Evolutionary conservation across 2,329 filamentous ascomycete species (phyloP).

Genomic region (Sphaceloma murrayae): DNA sequence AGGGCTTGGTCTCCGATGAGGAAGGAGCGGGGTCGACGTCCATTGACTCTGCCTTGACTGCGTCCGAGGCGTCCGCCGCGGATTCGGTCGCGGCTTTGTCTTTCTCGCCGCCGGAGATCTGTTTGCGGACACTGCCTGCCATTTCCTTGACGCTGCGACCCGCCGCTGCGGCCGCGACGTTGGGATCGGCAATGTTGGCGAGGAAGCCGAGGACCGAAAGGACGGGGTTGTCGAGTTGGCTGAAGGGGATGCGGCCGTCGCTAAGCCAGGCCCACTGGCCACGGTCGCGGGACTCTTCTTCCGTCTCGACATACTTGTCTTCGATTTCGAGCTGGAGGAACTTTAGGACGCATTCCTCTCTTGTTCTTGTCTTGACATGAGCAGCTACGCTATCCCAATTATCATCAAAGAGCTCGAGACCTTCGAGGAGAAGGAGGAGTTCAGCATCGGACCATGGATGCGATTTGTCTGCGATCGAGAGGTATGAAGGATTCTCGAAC

Average conservation of each 20-base stretch:
- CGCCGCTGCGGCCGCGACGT: constrained; percentile 80
- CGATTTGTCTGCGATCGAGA: constrained; percentile 68
- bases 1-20: constrained; percentile 40
- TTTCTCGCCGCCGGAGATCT: constrained; percentile 56
- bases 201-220: constrained; percentile 94
- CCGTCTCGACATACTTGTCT: constrained; percentile 79
- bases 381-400: constrained; percentile 92
- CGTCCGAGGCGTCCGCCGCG: constrained; percentile 48
- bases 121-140: constrained; percentile 66
- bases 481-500: constrained; percentile 79
- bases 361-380: constrained; percentile 80
- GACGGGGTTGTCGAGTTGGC: constrained; percentile 87
- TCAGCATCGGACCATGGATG: constrained; percentile 88
- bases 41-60: no score
- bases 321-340: constrained; percentile 96
- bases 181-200: constrained; percentile 80
- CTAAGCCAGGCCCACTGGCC: constrained; percentile 57
- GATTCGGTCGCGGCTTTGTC: constrained; percentile 45
- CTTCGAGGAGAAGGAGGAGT: constrained; percentile 79
- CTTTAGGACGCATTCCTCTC: constrained; percentile 93
- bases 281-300: constrained; percentile 51
- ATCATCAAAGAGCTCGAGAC: constrained; percentile 83
- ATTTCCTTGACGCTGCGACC: constrained; percentile 81
- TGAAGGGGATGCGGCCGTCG: constrained; percentile 77
- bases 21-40: constrained; percentile 47